These are phyloP conservation scores for Sphagnum magellanicum DNA, from an alignment of 228 moss, liverwort and hornwort genomes.

Conservation along the genomic window DNA sequence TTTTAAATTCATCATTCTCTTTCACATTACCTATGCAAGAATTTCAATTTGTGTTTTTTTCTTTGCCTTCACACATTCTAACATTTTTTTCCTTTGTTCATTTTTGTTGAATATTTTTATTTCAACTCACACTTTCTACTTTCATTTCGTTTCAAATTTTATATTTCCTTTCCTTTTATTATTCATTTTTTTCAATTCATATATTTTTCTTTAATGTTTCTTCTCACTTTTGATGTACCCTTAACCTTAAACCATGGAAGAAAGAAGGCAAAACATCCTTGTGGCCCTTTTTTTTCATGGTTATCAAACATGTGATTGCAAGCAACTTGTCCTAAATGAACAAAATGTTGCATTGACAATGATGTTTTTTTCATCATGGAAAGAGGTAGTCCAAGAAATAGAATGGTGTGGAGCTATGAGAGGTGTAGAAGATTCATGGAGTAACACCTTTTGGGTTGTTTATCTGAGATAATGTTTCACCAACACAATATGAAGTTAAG, in stretches of 20 bases:
- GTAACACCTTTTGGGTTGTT: neutral
- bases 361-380: neutral
- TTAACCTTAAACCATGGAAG: neutral
- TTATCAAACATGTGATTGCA: neutral
- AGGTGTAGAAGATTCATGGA: neutral
- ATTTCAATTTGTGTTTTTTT: too few relatives aligned
- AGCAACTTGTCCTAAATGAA: neutral
- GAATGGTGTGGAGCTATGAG: neutral
- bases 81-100: neutral
- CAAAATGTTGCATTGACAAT: neutral
- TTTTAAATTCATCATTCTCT: too few relatives aligned
- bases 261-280: neutral
- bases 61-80: neutral
- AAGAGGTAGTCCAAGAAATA: neutral
- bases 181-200: too few relatives aligned
- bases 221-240: neutral
- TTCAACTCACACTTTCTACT: too few relatives aligned
- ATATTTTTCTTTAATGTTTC: too few relatives aligned
- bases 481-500: neutral
- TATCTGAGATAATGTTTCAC: neutral
- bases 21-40: too few relatives aligned
- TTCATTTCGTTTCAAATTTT: neutral
- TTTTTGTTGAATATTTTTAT: neutral
- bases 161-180: too few relatives aligned
- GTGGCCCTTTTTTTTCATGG: neutral